Evolutionary conservation across 2,329 filamentous ascomycete genomes (phyloP), one percentile per base, ranked within the genome.

Genomic region (Aurifilum marmelostoma): DNA sequence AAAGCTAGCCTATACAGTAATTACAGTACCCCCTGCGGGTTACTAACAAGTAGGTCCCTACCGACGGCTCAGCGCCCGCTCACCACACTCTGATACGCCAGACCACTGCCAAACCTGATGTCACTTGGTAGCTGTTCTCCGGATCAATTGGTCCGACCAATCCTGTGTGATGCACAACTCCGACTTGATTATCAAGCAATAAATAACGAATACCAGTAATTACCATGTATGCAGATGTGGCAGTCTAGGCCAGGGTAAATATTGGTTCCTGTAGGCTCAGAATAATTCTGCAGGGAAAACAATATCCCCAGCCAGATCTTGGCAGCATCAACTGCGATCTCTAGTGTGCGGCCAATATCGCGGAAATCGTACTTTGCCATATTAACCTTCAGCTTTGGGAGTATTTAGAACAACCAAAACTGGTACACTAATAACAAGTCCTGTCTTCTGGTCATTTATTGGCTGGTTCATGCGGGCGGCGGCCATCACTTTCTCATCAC

Each of bases 131-230:
- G 18, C 11, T 1, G 16, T 12, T 47, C 12, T 9, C 50, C 66
- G 66, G 66, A 67, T 43, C 37, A 37, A 7, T 47, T 64, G 50
- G 7, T 64, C 66, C 66, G 66, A 32, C n/a, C 29, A 7, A 8
- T 7, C 18, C 11, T 2, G 37, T 34, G 9, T 18, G 18, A 3
- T 59, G 2, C 29, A 21, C 29, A 59, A 6, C 32, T 34, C 27
- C 9, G 21, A 14, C 18, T n/a, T 37, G 29, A 59, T 59, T 37
- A 59, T n/a, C 29, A 37, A 59, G 56, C 56, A 56, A 29, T 56
- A 29, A 27, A n/a, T 54, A 3, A 34, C 29, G 27, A 21, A 7
- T n/a, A 47, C 2, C 21, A 47, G 18, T 47, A n/a, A n/a, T n/a
- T n/a, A n/a, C n/a, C n/a, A n/a, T n/a, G 6, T n/a, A 3, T 47